Evolutionary conservation across 2,329 filamentous ascomycete genomes (phyloP), one percentile per base, ranked within the genome.

Genomic region (Xylariomycetidae sp.): DNA sequence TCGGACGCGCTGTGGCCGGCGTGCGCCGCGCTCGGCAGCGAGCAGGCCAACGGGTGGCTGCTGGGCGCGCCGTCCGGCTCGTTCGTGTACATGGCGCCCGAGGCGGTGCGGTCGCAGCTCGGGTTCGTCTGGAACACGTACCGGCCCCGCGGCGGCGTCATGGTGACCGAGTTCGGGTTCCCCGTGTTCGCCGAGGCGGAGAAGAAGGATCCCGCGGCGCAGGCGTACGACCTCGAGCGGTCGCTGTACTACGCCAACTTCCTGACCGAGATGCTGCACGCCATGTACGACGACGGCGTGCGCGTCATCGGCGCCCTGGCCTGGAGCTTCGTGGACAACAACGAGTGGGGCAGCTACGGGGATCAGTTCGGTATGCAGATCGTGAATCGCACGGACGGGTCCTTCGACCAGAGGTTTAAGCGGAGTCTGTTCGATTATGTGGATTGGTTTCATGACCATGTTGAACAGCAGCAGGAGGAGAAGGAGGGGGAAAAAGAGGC

Each of bases 91-190:
- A 69, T 72, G 20, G 72, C 77, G 0, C 77, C 76, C 0, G 64
- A 62, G 3, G 79, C 76, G 43, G 63, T 82, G n/a, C 65, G 72
- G 33, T 63, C 61, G 33, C 70, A 73, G 41, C 59, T 77, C 4
- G 68, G 62, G 42, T 80, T 79, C 46, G 56, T 82, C 3, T 75
- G 69, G 62, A 78, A 78, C 51, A 78, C 70, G 0, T 82, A 70
- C 61, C 64, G 56, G 19, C 50, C 54, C 0, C 69, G 70, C 0
- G 58, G 54, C 0, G 70, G 71, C 0, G 57, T 73, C 6, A 58
- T 61, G 15, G 55, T 78, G 5, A 64, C 67, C 6, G 75, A 80
- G 47, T 78, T 78, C 41, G 76, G 76, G 0, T 79, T 75, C 47
- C 70, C 73, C 4, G 64, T 74, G 0, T 72, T 65, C 30, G 63